phyloP scores from a whole-genome alignment of 208 protist genomes.

The Leishmania gerbilli region DNA sequence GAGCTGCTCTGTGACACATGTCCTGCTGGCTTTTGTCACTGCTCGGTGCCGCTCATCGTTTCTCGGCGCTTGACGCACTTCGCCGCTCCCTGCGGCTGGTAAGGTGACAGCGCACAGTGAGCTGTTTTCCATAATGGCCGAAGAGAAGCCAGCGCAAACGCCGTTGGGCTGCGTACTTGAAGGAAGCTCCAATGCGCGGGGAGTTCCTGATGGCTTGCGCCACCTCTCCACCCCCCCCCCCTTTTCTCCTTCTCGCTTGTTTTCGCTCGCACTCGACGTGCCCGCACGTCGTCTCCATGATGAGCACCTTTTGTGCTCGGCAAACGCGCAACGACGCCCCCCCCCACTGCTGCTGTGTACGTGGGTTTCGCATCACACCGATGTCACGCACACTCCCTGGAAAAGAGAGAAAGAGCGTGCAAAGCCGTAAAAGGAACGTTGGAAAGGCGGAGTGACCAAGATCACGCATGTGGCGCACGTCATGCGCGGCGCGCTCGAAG shows the following conservation, averaged over 20 bases:
- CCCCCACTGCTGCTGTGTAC: not conserved
- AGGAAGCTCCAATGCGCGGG: not conserved
- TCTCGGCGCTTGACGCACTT: not conserved
- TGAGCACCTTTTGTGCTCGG: not conserved
- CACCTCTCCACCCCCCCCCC: not conserved
- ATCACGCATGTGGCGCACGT: slow-evolving; percentile 11
- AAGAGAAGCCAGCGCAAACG: not conserved
- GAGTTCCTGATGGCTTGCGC: not conserved
- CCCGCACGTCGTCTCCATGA: not conserved
- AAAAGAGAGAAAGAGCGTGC: not conserved
- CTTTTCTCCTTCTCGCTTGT: not conserved
- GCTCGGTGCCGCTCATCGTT: not conserved
- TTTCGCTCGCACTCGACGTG: not conserved
- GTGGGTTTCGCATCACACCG: not conserved
- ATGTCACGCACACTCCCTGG: not conserved
- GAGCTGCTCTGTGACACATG: not conserved
- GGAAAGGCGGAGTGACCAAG: not conserved
- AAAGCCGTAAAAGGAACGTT: not conserved
- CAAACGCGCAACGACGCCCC: not conserved
- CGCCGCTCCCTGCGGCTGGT: not conserved
- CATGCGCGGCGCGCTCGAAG: slow-evolving; percentile 33
- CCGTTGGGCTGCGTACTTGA: not conserved
- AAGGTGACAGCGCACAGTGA: not conserved
- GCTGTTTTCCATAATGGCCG: not conserved
- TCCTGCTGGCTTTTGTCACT: not conserved